These are phyloP conservation scores for Trichoderma koningiopsis DNA, from an alignment of 2,329 filamentous ascomycete genomes.

Conservation along the genomic window DNA sequence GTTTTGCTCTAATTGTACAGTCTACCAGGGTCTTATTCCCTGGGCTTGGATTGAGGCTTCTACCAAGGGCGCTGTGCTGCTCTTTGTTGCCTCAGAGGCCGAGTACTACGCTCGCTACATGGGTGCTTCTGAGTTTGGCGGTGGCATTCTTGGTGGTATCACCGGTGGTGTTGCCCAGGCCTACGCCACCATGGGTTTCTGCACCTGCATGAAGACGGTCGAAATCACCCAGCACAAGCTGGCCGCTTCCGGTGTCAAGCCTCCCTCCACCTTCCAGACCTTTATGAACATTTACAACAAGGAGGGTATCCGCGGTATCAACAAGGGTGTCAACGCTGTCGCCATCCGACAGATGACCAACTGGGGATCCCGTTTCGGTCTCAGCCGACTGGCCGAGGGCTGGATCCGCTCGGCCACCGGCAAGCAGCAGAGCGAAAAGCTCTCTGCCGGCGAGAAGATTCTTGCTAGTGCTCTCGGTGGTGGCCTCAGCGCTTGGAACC, in stretches of 20 bases:
- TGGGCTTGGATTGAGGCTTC: conserved; percentile 99
- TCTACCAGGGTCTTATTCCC: conserved; percentile 99
- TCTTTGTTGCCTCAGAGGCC: conserved; percentile 98
- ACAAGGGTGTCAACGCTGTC: conserved; percentile 97
- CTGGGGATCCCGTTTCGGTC: conserved; percentile 95
- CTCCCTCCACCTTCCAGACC: conserved; percentile 87
- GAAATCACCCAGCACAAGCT: conserved; percentile 99
- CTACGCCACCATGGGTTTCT: conserved; percentile 99
- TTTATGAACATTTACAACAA: conserved; percentile 97
- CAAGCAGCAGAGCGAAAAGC: conserved; percentile 79
- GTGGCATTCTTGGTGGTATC: conserved; percentile 90
- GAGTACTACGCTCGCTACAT: conserved; percentile 87
- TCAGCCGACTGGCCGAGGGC: conserved; percentile 87
- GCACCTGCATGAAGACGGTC: conserved; percentile 99
- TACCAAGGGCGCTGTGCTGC: conserved; percentile 97
- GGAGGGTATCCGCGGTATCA: conserved; percentile 94
- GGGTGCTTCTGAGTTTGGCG: conserved; percentile 83
- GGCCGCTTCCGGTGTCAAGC: conserved; percentile 78
- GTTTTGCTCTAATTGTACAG: conserved; percentile 49
- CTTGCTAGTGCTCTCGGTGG: conserved; percentile 83
- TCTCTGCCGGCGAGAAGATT: conserved; percentile 84
- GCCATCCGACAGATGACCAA: conserved; percentile 99
- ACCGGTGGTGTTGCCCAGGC: conserved; percentile 94
- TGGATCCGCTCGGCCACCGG: conserved; percentile 77
- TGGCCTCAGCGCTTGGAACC: conserved; percentile 97